Percentiles rank a stretch among this genome's conserved stretches.
Conservation (phyloP, 1,284 basidiomycete species). For the Schizopora paradoxa region DNA sequence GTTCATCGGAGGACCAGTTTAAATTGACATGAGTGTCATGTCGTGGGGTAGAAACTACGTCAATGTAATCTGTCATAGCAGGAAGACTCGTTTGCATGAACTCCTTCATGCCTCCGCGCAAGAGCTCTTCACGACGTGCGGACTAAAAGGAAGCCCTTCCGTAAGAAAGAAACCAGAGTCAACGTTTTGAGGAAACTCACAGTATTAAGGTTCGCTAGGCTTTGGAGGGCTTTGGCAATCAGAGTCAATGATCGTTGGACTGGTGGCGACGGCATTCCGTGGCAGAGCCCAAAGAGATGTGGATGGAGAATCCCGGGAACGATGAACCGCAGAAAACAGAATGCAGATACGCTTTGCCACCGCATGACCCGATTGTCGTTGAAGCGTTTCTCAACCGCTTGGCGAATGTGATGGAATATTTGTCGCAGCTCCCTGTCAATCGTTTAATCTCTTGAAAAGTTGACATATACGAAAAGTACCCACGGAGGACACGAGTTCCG, state of each 20-base stretch:
- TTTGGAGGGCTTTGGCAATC: slow-evolving; percentile 77
- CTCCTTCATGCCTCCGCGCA: slow-evolving; percentile 60
- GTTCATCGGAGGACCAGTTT: slow-evolving; percentile 39
- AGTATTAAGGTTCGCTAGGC: slow-evolving; percentile 70
- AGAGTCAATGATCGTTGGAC: slow-evolving; percentile 72
- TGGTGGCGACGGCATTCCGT: slow-evolving; percentile 62
- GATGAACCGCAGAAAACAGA: slow-evolving; percentile 81
- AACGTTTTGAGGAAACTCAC: slow-evolving; percentile 36
- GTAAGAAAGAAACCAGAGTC: slow-evolving; percentile 5
- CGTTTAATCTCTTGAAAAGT: slow-evolving; percentile 17
- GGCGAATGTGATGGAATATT: slow-evolving; percentile 67
- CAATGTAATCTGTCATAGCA: slow-evolving; percentile 72
- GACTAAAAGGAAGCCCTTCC: slow-evolving; percentile 32
- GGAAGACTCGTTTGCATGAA: slow-evolving; percentile 55
- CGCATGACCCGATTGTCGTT: slow-evolving; percentile 50
- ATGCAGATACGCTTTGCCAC: slow-evolving; percentile 79
- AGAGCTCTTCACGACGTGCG: slow-evolving; percentile 66
- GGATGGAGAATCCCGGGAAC: slow-evolving; percentile 76
- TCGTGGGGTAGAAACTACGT: slow-evolving; percentile 57
- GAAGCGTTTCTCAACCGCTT: slow-evolving; percentile 63
- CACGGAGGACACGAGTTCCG: slow-evolving; percentile 71
- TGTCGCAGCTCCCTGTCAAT: slow-evolving; percentile 62
- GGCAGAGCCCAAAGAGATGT: slow-evolving; percentile 67
- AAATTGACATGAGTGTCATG: slow-evolving; percentile 35
- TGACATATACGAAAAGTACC: slow-evolving; percentile 27